A percentile compares a stretch with the other conserved stretches of the same genome.
Conservation (phyloP, 2,329 filamentous ascomycete species). For the Penicillium sp. region DNA sequence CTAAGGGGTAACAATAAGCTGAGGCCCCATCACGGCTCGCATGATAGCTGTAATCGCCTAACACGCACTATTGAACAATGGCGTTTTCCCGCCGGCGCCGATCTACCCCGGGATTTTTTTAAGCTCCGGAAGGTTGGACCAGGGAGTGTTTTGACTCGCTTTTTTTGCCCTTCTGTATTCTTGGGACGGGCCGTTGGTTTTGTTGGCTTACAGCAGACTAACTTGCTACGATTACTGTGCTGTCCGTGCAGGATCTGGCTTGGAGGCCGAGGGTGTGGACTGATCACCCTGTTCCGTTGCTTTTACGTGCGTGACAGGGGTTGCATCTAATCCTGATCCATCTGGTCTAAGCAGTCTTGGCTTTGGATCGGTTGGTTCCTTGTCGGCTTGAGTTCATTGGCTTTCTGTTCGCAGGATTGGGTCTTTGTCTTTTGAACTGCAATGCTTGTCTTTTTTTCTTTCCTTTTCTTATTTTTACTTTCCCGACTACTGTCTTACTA, state of each 20-base stretch:
- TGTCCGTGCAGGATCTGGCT: not conserved
- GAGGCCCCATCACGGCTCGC: too few relatives aligned
- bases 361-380: not conserved
- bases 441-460: not conserved
- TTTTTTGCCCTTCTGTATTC: not conserved
- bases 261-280: not conserved
- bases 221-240: not conserved
- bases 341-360: not conserved
- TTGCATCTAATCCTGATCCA: not conserved
- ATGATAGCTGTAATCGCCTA: not conserved
- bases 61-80: constrained; percentile 12
- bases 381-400: not conserved
- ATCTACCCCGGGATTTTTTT: constrained; percentile 22
- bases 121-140: too few relatives aligned
- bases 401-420: not conserved
- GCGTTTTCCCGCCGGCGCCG: constrained; percentile 3
- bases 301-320: constrained; percentile 1
- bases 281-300: not conserved
- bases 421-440: not conserved
- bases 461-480: not conserved
- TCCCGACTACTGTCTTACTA: too few relatives aligned
- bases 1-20: too few relatives aligned
- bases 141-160: not conserved
- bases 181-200: too few relatives aligned
- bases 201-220: too few relatives aligned